Evolutionary conservation across 495 filamentous ascomycete species (phyloP).

Genomic region (Penicilliopsis zonata): DNA sequence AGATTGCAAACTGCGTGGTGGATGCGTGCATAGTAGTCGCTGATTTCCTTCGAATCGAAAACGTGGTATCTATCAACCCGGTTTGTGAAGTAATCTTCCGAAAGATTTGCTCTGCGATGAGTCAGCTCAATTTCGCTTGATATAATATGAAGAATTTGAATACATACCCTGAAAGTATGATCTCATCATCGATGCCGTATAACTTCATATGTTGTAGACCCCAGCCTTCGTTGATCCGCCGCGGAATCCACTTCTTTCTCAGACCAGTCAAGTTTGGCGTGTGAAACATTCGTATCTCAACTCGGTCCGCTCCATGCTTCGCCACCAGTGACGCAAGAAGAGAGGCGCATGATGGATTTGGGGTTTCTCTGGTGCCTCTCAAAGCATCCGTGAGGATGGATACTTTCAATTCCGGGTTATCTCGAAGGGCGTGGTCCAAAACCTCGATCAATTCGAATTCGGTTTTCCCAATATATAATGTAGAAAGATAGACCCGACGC

Average conservation of each 20-base stretch:
- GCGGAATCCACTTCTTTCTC: constrained; percentile 71
- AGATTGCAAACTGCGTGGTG: constrained; percentile 67
- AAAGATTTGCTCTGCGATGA: constrained; percentile 65
- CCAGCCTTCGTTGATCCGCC: constrained; percentile 95
- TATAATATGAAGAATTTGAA: neutral
- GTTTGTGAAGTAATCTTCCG: constrained; percentile 91
- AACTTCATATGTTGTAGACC: constrained; percentile 99
- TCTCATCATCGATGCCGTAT: constrained; percentile 90
- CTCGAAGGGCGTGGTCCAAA: constrained; percentile 61
- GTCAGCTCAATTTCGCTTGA: neutral
- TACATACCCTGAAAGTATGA: constrained; percentile 78
- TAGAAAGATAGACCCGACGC: constrained; percentile 76
- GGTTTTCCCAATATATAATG: constrained; percentile 89
- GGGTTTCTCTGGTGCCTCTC: constrained; percentile 82
- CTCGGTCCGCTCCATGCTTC: constrained; percentile 75
- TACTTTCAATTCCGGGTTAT: constrained; percentile 69
- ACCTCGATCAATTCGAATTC: constrained; percentile 82
- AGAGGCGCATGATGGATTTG: constrained; percentile 79
- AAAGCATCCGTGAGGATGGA: constrained; percentile 91
- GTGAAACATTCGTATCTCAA: constrained; percentile 95
- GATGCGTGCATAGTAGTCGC: constrained; percentile 70
- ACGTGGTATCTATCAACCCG: constrained; percentile 91
- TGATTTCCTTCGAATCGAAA: constrained; percentile 64
- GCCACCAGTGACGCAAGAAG: constrained; percentile 68
- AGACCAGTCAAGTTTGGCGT: constrained; percentile 89